A percentile compares a stretch with the other conserved stretches of the same genome.
Conservation (phyloP, 768 basidiomycete genomes). For the Tricholoma bakamatsutake region DNA sequence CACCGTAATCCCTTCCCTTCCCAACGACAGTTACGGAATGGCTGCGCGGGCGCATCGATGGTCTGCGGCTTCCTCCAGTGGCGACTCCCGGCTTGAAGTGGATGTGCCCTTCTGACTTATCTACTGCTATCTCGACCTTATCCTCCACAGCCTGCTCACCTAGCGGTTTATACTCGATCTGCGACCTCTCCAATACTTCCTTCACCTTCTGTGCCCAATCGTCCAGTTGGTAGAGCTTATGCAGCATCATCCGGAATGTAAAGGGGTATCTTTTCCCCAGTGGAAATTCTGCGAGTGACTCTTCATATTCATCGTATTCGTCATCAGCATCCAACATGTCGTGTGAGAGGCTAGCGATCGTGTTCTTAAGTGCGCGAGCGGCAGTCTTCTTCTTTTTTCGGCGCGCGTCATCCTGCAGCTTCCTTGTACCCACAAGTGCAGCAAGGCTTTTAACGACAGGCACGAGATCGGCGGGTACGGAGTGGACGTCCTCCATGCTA, state of each 20-base stretch:
- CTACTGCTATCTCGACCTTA: conserved; percentile 5
- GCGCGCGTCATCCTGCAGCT: not conserved
- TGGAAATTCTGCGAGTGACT: conserved; percentile 37
- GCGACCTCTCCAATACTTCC: conserved; percentile 45
- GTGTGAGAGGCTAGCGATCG: conserved; percentile 14
- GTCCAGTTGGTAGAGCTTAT: conserved; percentile 56
- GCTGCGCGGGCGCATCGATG: conserved; percentile 26
- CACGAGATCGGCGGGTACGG: conserved; percentile 32
- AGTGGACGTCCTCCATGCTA: conserved; percentile 14
- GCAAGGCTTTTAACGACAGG: conserved; percentile 29
- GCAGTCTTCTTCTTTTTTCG: conserved; percentile 1
- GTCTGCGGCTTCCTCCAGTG: conserved; percentile 11
- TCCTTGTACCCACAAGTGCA: conserved; percentile 16
- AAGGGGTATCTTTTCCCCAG: conserved; percentile 45
- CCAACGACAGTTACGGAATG: conserved; percentile 22
- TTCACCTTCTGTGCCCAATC: conserved; percentile 56
- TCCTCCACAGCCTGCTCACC: conserved; percentile 28
- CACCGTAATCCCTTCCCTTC: conserved; percentile 11
- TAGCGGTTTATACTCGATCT: conserved; percentile 51
- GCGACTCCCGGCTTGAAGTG: conserved; percentile 22
- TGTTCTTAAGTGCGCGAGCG: conserved; percentile 20
- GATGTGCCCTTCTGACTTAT: conserved; percentile 15
- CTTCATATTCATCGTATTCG: conserved; percentile 16
- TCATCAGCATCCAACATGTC: conserved; percentile 8
- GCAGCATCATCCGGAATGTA: conserved; percentile 63